Evolutionary conservation across 2,329 filamentous ascomycete genomes (phyloP).

Genomic region (Macrophomina tecta): DNA sequence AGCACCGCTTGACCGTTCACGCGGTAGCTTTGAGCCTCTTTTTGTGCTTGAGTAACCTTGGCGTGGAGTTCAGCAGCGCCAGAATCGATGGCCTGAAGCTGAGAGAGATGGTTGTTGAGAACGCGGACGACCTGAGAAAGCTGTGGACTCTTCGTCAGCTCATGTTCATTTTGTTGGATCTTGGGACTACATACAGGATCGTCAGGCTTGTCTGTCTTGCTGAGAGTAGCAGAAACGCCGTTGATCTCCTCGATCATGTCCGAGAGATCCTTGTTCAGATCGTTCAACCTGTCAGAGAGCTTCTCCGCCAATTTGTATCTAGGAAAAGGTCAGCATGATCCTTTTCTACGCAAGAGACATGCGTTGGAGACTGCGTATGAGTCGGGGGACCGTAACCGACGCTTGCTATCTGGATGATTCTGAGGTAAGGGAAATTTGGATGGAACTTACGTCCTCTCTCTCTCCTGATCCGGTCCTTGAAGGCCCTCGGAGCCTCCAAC

Average conservation of each 20-base stretch:
- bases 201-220: slow-evolving; percentile 80
- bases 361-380: too few species aligned
- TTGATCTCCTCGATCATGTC: slow-evolving; percentile 99
- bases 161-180: too few species aligned
- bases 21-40: slow-evolving; percentile 68
- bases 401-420: neutral
- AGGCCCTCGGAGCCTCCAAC: slow-evolving; percentile 71
- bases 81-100: slow-evolving; percentile 91
- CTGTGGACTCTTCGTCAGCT: slow-evolving; percentile 53
- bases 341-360: neutral
- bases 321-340: slow-evolving; percentile 35
- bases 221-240: slow-evolving; percentile 83
- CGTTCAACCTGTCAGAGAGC: slow-evolving; percentile 85
- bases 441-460: slow-evolving; percentile 82
- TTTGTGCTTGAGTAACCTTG: slow-evolving; percentile 83
- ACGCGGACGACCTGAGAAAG: slow-evolving; percentile 94
- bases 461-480: slow-evolving; percentile 90
- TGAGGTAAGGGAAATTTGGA: slow-evolving; percentile 57
- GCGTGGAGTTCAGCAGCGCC: slow-evolving; percentile 80
- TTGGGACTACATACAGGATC: slow-evolving; percentile 36
- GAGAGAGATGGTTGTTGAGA: slow-evolving; percentile 88
- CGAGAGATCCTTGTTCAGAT: slow-evolving; percentile 88
- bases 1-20: slow-evolving; percentile 56
- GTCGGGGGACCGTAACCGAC: too few species aligned
- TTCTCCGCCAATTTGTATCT: slow-evolving; percentile 91